A percentile compares a stretch with the other conserved stretches of the same genome.
Evolutionary conservation across 2,329 filamentous ascomycete species (phyloP).

Genomic region (Blumeriella jaapii): DNA sequence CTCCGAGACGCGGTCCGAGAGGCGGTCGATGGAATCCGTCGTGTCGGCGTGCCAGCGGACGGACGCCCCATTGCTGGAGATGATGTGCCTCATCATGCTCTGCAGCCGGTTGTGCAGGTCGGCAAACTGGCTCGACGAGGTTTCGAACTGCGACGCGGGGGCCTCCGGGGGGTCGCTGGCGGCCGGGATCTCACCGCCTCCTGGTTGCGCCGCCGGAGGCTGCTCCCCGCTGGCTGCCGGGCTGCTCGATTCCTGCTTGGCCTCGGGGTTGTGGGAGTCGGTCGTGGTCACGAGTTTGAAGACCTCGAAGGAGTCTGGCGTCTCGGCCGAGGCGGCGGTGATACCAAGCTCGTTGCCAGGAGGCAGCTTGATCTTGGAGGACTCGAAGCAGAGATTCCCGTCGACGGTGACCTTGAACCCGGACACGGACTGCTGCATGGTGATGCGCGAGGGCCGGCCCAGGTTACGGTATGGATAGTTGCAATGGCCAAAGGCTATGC

Average conservation of each 20-base stretch:
- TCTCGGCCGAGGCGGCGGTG: slow-evolving; percentile 79
- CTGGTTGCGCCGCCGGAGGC: no score
- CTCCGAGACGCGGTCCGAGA: no score
- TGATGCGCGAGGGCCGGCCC: slow-evolving; percentile 70
- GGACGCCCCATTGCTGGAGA: slow-evolving; percentile 47
- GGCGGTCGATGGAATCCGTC: no score
- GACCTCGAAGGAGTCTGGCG: slow-evolving; percentile 87
- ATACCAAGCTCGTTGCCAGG: slow-evolving; percentile 75
- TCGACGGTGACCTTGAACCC: slow-evolving; percentile 73
- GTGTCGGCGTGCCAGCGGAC: slow-evolving; percentile 37
- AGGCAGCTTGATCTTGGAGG: slow-evolving; percentile 66
- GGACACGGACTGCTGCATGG: slow-evolving; percentile 53
- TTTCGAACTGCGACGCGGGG: slow-evolving; percentile 31
- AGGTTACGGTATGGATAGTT: slow-evolving; percentile 84
- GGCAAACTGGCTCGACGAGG: slow-evolving; percentile 53
- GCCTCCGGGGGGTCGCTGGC: slow-evolving; percentile 31
- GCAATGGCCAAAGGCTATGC: slow-evolving; percentile 87
- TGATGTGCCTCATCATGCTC: slow-evolving; percentile 56
- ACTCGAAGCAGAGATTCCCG: slow-evolving; percentile 71
- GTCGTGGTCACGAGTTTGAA: slow-evolving; percentile 73
- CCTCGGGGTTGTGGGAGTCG: slow-evolving; percentile 30
- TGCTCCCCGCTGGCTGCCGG: slow-evolving; percentile 12
- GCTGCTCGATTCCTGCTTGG: slow-evolving; percentile 15
- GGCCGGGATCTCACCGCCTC: slow-evolving; percentile 36
- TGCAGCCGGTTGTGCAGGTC: slow-evolving; percentile 81